Conservation (phyloP, 1,284 basidiomycete species). For the Cryptococcus sp. region DNA sequence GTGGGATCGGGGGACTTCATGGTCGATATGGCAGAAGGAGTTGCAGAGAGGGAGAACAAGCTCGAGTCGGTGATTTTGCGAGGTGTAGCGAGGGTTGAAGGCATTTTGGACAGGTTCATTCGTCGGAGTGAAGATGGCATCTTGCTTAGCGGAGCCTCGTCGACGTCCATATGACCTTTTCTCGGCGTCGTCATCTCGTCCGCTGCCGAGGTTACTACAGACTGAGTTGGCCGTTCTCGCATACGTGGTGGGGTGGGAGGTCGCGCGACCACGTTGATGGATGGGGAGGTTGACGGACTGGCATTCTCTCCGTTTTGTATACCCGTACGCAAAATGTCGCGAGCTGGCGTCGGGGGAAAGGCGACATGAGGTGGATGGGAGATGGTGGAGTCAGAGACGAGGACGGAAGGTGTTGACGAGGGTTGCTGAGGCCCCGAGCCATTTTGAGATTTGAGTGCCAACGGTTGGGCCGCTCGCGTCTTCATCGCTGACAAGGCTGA, state of each 20-base stretch:
- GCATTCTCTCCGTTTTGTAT: background rate
- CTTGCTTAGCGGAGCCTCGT: conserved; percentile 5
- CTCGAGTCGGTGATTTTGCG: background rate
- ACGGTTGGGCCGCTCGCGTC: too few relatives aligned
- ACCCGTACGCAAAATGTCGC: conserved; percentile 15
- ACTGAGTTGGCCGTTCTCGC: background rate
- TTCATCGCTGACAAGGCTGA: too few relatives aligned
- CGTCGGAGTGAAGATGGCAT: conserved; percentile 11
- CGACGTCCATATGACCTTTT: background rate
- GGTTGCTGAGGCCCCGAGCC: background rate
- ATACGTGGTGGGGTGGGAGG: background rate
- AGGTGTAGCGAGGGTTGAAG: background rate
- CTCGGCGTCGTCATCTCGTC: background rate
- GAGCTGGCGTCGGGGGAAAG: conserved; percentile 18
- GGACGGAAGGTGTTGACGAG: background rate
- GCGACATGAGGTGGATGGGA: background rate
- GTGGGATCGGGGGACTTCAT: background rate
- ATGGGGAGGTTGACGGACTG: conserved; percentile 5
- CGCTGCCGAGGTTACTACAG: conserved; percentile 15
- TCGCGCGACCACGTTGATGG: background rate
- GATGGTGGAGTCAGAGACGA: background rate
- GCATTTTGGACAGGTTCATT: conserved; percentile 5
- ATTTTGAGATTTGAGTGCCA: conserved; percentile 3
- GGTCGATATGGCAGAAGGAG: background rate
- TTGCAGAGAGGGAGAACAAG: background rate